Evolutionary conservation across 352 stramenopile genomes (phyloP).

Genomic region (Peronosclerospora sorghi): DNA sequence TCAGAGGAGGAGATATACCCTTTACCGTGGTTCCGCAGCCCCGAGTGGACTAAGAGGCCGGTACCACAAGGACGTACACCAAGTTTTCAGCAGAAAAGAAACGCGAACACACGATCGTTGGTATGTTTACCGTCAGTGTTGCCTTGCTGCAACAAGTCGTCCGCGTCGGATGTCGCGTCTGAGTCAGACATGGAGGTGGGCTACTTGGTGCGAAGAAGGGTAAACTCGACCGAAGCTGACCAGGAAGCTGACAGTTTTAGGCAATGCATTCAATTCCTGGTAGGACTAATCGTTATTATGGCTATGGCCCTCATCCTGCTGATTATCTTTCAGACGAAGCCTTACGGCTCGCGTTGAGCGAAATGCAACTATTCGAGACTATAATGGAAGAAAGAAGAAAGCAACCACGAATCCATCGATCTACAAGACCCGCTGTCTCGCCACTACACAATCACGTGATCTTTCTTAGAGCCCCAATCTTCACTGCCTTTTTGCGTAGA

Average conservation of each 20-base stretch:
- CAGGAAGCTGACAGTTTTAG: slow-evolving; percentile 45
- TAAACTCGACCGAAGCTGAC: slow-evolving; percentile 7
- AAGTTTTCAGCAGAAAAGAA: neutral
- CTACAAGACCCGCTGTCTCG: no score
- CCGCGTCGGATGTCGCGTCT: slow-evolving; percentile 12
- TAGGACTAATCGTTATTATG: slow-evolving; percentile 60
- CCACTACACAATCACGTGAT: no score
- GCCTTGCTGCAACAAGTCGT: slow-evolving; percentile 19
- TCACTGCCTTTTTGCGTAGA: no score
- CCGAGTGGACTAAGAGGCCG: slow-evolving; percentile 35
- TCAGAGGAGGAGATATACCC: slow-evolving; percentile 55
- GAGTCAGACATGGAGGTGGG: slow-evolving; percentile 44
- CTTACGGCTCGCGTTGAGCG: slow-evolving; percentile 13
- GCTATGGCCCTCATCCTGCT: slow-evolving; percentile 51
- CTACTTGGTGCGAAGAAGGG: slow-evolving; percentile 15
- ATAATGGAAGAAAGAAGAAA: no score
- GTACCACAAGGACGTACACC: slow-evolving; percentile 4
- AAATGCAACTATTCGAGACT: neutral
- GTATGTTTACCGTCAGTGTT: slow-evolving; percentile 1
- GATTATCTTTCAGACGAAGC: slow-evolving; percentile 49
- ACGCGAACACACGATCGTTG: neutral
- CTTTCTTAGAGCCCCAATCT: no score
- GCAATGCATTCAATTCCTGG: slow-evolving; percentile 61
- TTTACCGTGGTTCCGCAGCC: slow-evolving; percentile 70
- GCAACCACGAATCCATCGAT: no score